Evolutionary conservation across 495 filamentous ascomycete species (phyloP), one percentile per base, ranked within the genome.

Genomic region (Thozetella sp.): DNA sequence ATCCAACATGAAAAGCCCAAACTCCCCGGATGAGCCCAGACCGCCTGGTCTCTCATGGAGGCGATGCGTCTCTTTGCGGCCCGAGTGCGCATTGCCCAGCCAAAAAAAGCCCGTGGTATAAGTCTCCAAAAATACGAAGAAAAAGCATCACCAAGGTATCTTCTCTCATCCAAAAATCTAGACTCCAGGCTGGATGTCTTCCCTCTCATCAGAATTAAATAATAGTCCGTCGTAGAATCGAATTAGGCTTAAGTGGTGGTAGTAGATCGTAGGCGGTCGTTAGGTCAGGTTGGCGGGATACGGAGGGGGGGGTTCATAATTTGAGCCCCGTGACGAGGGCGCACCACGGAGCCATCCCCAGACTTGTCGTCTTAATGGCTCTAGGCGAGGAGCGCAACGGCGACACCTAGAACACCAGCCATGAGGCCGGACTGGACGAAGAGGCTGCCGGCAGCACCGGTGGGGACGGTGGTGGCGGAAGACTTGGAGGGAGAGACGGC

Each of bases 301-400:
- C 40, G 34, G 27, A n/a, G n/a, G 10, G 22, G 43, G 11, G n/a
- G n/a, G n/a, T n/a, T n/a, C n/a, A n/a, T n/a, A n/a, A n/a, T n/a
- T n/a, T n/a, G n/a, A n/a, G n/a, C 48, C 26, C 37, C 23, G 24
- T 52, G 34, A 43, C 55, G 17, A 54, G 22, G 37, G 48, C 20
- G 40, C 22, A 27, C 25, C 37, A 51, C 22, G 13, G 12, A 15
- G 22, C 15, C 50, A 50, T 19, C 11, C 13, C n/a, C 26, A 43
- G 43, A n/a, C 43, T 48, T 23, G 2, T 26, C 12, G 15, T 22
- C n/a, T n/a, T n/a, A n/a, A 17, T 2, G 45, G 25, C 25, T 45
- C 74, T 73, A 80, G 30, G 69, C 72, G 40, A 83, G 63, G 53
- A 83, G 63, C 59, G 72, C 72, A 24, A 73, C 69, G 51, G 72